These are phyloP conservation scores for Evernia prunastri DNA, from an alignment of 495 filamentous ascomycete species.

Conservation along the genomic window DNA sequence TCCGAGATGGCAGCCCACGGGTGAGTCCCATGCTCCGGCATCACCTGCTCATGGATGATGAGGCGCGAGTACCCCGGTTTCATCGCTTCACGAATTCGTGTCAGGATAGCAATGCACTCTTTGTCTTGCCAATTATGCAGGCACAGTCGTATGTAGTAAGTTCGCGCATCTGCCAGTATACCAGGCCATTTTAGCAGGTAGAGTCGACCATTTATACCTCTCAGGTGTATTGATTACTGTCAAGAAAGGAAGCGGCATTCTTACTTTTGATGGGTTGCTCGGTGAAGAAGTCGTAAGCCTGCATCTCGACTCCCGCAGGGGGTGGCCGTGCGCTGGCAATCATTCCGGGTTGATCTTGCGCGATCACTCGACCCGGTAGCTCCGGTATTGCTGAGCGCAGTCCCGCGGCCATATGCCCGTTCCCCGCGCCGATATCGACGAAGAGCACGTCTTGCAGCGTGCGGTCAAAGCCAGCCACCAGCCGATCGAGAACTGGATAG, in stretches of 20 bases:
- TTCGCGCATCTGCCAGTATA: not conserved
- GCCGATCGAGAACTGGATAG: not conserved
- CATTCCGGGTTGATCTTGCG: not conserved
- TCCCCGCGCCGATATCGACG: conserved; percentile 5
- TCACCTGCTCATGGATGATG: conserved; percentile 7
- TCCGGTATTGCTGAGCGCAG: not conserved
- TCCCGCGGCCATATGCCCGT: conserved; percentile 1
- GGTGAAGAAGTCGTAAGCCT: conserved; percentile 7
- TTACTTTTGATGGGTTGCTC: no score
- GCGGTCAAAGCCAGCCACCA: not conserved
- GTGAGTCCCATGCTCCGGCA: not conserved
- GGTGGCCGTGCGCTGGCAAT: not conserved
- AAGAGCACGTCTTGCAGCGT: conserved; percentile 1
- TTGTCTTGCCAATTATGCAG: conserved; percentile 6
- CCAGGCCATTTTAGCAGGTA: not conserved
- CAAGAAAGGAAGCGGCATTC: not conserved
- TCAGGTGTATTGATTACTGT: no score
- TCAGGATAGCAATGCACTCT: conserved; percentile 2
- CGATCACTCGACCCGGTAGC: not conserved
- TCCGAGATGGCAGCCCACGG: conserved; percentile 2
- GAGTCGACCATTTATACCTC: no score
- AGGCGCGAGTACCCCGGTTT: conserved; percentile 4
- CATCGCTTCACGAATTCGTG: conserved; percentile 3
- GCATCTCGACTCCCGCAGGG: conserved; percentile 5
- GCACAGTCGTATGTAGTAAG: conserved; percentile 3